Conservation (phyloP, 2,329 filamentous ascomycete genomes). For the Cercospora sp. region DNA sequence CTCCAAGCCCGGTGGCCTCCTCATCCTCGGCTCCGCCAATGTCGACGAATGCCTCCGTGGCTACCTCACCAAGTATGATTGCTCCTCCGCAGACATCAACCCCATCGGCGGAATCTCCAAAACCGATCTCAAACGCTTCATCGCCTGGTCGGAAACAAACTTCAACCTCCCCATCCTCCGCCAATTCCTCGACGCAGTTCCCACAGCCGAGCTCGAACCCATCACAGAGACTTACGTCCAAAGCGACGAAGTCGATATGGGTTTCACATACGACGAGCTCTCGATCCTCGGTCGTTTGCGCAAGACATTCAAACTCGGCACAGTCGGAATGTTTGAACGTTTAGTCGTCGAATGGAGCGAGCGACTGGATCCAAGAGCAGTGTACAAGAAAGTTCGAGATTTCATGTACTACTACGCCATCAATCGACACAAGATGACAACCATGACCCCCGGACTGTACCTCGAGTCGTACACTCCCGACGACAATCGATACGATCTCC, state of each 20-base stretch:
- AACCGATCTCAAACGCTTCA: conserved; percentile 70
- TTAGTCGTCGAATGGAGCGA: conserved; percentile 54
- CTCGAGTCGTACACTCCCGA: conserved; percentile 51
- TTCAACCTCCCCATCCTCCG: conserved; percentile 66
- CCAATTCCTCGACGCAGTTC: conserved; percentile 61
- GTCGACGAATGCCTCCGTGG: conserved; percentile 60
- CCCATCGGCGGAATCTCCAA: conserved; percentile 66
- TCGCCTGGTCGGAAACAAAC: conserved; percentile 59
- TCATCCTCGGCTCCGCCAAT: conserved; percentile 69
- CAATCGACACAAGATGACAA: conserved; percentile 66
- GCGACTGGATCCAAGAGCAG: conserved; percentile 33
- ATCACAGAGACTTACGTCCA: conserved; percentile 63
- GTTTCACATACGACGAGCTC: conserved; percentile 57
- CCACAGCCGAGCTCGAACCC: conserved; percentile 58
- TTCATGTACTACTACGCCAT: conserved; percentile 60
- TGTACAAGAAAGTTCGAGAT: conserved; percentile 46
- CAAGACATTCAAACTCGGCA: conserved; percentile 56
- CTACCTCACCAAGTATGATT: conserved; percentile 73
- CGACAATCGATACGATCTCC: conserved; percentile 58
- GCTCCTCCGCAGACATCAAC: conserved; percentile 56
- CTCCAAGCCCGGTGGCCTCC: conserved; percentile 57
- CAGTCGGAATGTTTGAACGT: conserved; percentile 56
- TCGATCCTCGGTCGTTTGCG: conserved; percentile 55
- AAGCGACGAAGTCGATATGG: conserved; percentile 57
- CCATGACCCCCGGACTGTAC: conserved; percentile 60